Evolutionary conservation across 1,284 basidiomycete species (phyloP).

Genomic region (Rhodotorula sp.): DNA sequence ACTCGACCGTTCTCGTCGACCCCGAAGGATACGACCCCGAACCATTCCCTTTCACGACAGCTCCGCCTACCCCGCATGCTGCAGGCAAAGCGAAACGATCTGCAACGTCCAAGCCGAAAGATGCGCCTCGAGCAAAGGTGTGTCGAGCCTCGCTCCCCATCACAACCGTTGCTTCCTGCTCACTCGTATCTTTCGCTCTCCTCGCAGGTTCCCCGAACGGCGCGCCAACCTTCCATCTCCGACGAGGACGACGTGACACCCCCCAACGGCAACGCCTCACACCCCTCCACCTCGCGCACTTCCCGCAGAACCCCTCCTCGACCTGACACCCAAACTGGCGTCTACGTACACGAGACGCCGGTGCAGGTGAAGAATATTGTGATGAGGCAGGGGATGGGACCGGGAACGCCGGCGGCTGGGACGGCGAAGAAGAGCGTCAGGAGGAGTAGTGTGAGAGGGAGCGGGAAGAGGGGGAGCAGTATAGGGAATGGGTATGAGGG

Average conservation of each 20-base stretch:
- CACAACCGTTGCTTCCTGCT: neutral
- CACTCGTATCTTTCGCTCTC: neutral
- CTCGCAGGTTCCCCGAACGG: constrained; percentile 11
- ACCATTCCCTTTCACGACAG: constrained; percentile 32
- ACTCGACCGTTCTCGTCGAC: constrained; percentile 19
- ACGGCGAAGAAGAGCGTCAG: constrained; percentile 1
- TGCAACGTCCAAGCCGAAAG: neutral
- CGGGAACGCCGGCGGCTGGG: constrained; percentile 21
- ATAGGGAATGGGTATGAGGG: constrained; percentile 36
- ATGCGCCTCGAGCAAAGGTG: constrained; percentile 3
- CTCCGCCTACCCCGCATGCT: constrained; percentile 33
- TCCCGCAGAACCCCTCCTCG: constrained; percentile 12
- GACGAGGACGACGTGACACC: constrained; percentile 2
- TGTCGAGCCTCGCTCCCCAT: neutral
- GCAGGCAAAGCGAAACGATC: neutral
- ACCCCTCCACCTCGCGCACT: constrained; percentile 3
- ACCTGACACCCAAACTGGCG: neutral
- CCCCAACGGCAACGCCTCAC: neutral
- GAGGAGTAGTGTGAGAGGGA: constrained; percentile 27
- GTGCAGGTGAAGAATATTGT: constrained; percentile 34
- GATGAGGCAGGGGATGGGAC: constrained; percentile 16
- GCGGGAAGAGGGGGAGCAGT: constrained; percentile 32
- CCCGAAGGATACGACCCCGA: constrained; percentile 10
- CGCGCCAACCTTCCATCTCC: neutral
- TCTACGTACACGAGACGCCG: constrained; percentile 32